phyloP scores from a whole-genome alignment of 2,329 filamentous ascomycete genomes.

The Westerdykella ornata region DNA sequence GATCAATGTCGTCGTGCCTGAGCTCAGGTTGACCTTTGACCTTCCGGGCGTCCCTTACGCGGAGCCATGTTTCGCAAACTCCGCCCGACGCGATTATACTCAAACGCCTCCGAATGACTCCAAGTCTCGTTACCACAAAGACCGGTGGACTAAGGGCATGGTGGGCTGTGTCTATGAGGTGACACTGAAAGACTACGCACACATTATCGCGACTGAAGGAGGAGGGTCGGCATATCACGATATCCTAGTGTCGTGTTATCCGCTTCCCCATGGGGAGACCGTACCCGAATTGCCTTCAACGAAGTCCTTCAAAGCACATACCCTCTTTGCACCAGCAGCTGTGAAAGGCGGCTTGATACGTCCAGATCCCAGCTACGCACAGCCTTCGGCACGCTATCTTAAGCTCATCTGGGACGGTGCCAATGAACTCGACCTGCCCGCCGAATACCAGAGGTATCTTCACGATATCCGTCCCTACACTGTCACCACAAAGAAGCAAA shows the following conservation, averaged over 20 bases:
- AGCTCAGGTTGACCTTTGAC: constrained; percentile 73
- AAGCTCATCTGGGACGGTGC: constrained; percentile 74
- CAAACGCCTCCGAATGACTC: constrained; percentile 18
- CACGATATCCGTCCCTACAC: constrained; percentile 62
- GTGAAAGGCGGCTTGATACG: constrained; percentile 35
- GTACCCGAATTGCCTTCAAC: constrained; percentile 60
- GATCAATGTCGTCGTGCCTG: constrained; percentile 74
- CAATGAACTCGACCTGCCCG: constrained; percentile 69
- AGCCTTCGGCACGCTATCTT: constrained; percentile 78
- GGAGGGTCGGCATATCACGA: constrained; percentile 81
- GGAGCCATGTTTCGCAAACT: constrained; percentile 91
- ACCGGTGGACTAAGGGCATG: constrained; percentile 71
- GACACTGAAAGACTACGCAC: constrained; percentile 70
- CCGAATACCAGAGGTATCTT: constrained; percentile 70
- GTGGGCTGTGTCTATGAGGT: constrained; percentile 96
- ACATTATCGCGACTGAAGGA: constrained; percentile 85
- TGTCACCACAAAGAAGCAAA: constrained; percentile 60
- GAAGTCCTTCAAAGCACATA: constrained; percentile 70
- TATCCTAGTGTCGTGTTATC: constrained; percentile 69
- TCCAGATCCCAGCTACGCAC: constrained; percentile 64
- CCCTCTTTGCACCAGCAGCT: constrained; percentile 62
- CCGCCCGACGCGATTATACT: constrained; percentile 50
- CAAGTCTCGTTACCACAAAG: constrained; percentile 43
- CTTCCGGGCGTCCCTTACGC: constrained; percentile 76
- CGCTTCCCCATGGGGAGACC: constrained; percentile 52